These are phyloP conservation scores for Xanthoceras sorbifolium DNA, from an alignment of 345 rosid genomes.

Conservation along the genomic window DNA sequence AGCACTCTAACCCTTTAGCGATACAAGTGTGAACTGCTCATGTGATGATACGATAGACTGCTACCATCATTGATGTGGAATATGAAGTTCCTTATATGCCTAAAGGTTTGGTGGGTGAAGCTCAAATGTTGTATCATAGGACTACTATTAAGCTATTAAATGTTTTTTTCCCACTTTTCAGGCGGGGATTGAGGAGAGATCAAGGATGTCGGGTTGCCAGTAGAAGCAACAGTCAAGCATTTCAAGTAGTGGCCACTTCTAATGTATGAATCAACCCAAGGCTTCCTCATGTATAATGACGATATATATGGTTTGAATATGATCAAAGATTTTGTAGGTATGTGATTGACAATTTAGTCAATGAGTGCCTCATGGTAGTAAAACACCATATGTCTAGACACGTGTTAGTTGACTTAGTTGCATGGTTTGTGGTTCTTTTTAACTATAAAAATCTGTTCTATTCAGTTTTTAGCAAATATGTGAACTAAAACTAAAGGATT, in stretches of 20 bases:
- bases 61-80: not conserved
- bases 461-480: not conserved
- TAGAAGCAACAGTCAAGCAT: slow-evolving; percentile 55
- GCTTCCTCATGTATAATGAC: slow-evolving; percentile 37
- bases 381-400: slow-evolving; percentile 9
- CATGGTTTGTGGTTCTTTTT: not conserved
- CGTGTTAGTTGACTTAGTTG: slow-evolving; percentile 15
- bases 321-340: slow-evolving; percentile 41
- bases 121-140: not conserved
- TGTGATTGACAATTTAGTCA: slow-evolving; percentile 27
- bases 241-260: slow-evolving; percentile 62
- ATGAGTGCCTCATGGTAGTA: slow-evolving; percentile 9
- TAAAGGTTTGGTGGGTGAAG: not conserved
- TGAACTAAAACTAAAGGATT: not conserved
- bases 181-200: slow-evolving; percentile 45
- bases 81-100: not conserved
- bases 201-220: slow-evolving; percentile 30
- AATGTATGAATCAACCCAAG: slow-evolving; percentile 57
- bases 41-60: not conserved
- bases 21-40: not conserved
- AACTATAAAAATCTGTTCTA: not conserved
- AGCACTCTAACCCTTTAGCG: not conserved
- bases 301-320: slow-evolving; percentile 35
- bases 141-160: not conserved
- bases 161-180: slow-evolving; percentile 22